Evolutionary conservation across 441 rosid genomes (phyloP).

Genomic region (Melastoma candidum): DNA sequence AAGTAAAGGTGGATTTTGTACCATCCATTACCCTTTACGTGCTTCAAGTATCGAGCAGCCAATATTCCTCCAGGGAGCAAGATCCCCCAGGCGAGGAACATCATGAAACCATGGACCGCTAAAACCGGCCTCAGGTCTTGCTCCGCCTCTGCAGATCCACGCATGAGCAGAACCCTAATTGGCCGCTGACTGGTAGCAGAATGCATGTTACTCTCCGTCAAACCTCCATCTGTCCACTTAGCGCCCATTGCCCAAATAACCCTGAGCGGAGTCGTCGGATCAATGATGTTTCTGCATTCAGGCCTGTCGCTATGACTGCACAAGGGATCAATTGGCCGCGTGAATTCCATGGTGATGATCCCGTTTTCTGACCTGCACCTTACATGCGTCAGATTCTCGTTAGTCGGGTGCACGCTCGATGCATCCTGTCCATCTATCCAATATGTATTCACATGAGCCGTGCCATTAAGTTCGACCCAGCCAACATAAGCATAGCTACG

Average conservation of each 20-base stretch:
- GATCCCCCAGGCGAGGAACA: conserved; percentile 99
- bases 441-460: conserved; percentile 65
- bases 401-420: conserved; percentile 55
- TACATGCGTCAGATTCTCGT: conserved; percentile 68
- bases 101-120: conserved; percentile 97
- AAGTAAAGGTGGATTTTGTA: conserved; percentile 81
- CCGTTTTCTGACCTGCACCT: conserved; percentile 90
- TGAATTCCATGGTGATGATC: conserved; percentile 82
- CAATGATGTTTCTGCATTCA: conserved; percentile 75
- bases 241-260: conserved; percentile 98
- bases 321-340: conserved; percentile 56
- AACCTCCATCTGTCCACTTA: conserved; percentile 59
- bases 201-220: conserved; percentile 87
- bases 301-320: conserved; percentile 41
- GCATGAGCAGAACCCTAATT: conserved; percentile 59
- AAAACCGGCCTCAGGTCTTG: conserved; percentile 88
- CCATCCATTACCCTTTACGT: conserved; percentile 95
- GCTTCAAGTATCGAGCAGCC: conserved; percentile 86
- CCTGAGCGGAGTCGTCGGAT: conserved; percentile 82
- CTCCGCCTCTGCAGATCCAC: conserved; percentile 93
- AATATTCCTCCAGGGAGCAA: conserved; percentile 85
- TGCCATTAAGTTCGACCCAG: conserved; percentile 69
- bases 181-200: conserved; percentile 83
- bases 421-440: conserved; percentile 90
- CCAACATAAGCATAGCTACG: conserved; percentile 86